Base-by-base conservation (phyloP, 2,329 filamentous ascomycete species). In the Cladophialophora psammophila region DNA sequence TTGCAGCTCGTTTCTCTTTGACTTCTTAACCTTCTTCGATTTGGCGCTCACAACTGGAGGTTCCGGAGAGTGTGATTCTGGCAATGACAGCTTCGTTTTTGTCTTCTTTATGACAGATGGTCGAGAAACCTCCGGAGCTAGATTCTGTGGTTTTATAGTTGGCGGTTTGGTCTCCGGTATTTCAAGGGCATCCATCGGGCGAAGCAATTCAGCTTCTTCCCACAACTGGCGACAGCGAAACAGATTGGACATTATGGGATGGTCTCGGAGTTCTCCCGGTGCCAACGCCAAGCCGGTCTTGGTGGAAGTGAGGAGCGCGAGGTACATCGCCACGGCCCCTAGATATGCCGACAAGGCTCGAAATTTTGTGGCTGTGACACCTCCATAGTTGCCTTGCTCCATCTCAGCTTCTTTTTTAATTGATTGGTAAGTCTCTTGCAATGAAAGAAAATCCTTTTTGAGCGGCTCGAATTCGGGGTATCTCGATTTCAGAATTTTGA, bases 401-500 rank as follows among this genome's bases (percentile, higher is more conserved):
- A 71, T 70, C 58, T 86, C 82, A 57, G 88, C 86, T 54, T 90
- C 82, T 8, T 84, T 80, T 10, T 82, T 81, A 8, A 95, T 79
- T 13, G 87, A 81, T 26, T 89, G 86, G 72, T 87, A 82, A 6
- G 85, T 74, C 31, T 81, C 78, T 74, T 94, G 90, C 55, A 97
- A 81, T n/a, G 85, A 81, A 62, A 90, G 77, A 67, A 95, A 91
- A 74, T 98, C 94, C 72, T 91, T 89, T 56, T 91, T 90, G 42
- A 99, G 83, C 64, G 90, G 90, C 69, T 96, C 91, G 72, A 98
- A 95, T 76, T 99, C 95, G 2, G 96, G 95, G 77, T 99, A 97
- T 77, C 92, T 86, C 55, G 88, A 86, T 73, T 90, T 88, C 59
- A 99, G 80, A 15, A 97, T 86, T 75, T 89, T 90, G 70, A 91